phyloP scores from a whole-genome alignment of 441 rosid species.

The Biscutella laevigata region DNA sequence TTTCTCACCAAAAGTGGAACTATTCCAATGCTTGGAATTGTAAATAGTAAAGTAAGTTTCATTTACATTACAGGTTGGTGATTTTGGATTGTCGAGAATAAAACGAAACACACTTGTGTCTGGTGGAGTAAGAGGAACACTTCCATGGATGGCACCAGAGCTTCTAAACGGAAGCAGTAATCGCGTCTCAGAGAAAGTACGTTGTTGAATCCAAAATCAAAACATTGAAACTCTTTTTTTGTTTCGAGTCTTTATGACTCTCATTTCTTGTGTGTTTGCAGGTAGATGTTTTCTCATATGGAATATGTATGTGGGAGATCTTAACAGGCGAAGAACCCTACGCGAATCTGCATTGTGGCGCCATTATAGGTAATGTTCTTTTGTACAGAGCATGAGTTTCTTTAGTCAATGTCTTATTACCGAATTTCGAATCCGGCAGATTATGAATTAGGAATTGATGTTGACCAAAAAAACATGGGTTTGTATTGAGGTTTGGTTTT shows the following conservation, averaged over 20 bases:
- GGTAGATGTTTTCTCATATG: slow-evolving; percentile 93
- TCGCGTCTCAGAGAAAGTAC: slow-evolving; percentile 80
- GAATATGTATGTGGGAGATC: slow-evolving; percentile 83
- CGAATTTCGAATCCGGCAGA: no score
- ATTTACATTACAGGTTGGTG: slow-evolving; percentile 71
- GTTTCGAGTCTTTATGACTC: background rate
- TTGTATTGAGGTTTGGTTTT: background rate
- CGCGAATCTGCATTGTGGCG: slow-evolving; percentile 85
- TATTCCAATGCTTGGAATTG: no score
- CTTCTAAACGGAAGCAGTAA: slow-evolving; percentile 67
- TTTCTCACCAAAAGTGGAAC: no score
- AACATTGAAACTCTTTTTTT: background rate
- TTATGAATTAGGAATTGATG: no score
- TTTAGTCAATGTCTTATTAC: no score
- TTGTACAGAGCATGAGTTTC: no score
- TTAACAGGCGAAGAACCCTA: slow-evolving; percentile 80
- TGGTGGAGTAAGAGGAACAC: slow-evolving; percentile 91
- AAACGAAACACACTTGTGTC: slow-evolving; percentile 81
- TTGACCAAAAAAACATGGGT: background rate
- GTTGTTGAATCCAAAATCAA: background rate
- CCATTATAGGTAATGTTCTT: no score
- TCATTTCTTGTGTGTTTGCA: slow-evolving; percentile 24
- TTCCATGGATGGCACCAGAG: slow-evolving; percentile 98
- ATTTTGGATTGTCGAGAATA: slow-evolving; percentile 83
- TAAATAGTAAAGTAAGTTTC: background rate